Base-by-base conservation (phyloP, 75 land plant genomes). In the Cunninghamia lanceolata region DNA sequence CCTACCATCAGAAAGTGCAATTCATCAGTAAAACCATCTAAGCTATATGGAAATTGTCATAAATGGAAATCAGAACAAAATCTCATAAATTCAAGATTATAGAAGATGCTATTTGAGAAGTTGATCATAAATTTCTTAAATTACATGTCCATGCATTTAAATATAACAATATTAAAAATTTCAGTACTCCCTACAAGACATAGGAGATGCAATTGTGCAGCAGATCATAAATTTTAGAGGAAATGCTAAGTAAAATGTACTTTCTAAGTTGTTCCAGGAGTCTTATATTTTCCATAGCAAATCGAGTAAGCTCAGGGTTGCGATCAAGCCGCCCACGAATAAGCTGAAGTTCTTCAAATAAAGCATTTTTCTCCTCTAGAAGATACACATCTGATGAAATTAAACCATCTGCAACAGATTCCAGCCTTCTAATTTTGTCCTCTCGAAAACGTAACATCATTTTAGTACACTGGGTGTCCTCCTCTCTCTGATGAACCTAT, bases 381-480 rank as follows among this genome's bases (percentile, higher is more conserved):
- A 90, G 77, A 85, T 89, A 95, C 32, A 70, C 66, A 79, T 94
- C 95, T 43, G 71, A 80, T 35, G 95, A 85, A 36, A 89, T 71
- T 56, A 81, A 75, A 30, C 91, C 93, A 85, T 90, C 75, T 21
- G 89, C 34, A 83, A 90, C 89, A 11, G 91, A 85, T 84, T 96
- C 95, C 91, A 95, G 89, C 86, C 96, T 92, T 70, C 85, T 86
- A 84, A 94, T 94, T 86, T 94, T 95, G 47, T 96, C 97, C 85
- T 96, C 98, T 71, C 95, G 88, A 87, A 95, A 94, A 81, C 90
- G 94, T 34, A 96, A 89, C 92, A 91, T 92, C 98, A 96, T 96
- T 86, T 94, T 95, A 40, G 79, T 88, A 87, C 91, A 71, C 83
- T 89, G 92, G 28, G 91, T 88, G 40, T 96, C 96, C 82, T 95